A percentile compares a stretch with the other conserved stretches of the same genome.
These are phyloP conservation scores for Aurifilum marmelostoma DNA, from an alignment of 2,329 filamentous ascomycete species.

Conservation along the genomic window DNA sequence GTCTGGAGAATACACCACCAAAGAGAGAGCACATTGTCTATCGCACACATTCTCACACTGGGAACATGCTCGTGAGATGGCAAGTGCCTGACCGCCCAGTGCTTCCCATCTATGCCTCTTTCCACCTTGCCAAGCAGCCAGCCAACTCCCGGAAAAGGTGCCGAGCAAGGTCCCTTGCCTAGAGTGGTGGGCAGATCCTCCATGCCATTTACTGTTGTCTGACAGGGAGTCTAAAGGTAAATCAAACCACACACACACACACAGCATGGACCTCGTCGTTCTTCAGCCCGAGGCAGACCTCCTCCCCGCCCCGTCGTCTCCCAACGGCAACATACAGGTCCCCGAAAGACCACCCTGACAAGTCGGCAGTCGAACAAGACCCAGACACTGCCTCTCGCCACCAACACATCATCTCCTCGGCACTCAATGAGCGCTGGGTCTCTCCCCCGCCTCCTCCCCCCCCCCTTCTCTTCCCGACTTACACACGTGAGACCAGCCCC, in stretches of 20 bases:
- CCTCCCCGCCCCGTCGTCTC: neutral
- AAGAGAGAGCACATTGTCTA: too few relatives aligned
- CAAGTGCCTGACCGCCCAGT: neutral
- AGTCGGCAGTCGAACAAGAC: neutral
- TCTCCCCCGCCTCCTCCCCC: too few relatives aligned
- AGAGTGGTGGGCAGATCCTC: neutral
- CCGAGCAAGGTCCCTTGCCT: neutral
- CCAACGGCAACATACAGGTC: neutral
- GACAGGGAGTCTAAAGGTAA: too few relatives aligned
- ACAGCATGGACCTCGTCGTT: too few relatives aligned
- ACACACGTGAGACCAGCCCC: conserved; percentile 23
- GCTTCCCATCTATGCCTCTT: neutral
- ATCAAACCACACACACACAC: too few relatives aligned
- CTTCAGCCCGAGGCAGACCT: too few relatives aligned
- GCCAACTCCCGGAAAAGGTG: too few relatives aligned
- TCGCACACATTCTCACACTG: too few relatives aligned
- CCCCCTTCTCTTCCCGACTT: neutral
- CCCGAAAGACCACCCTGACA: neutral
- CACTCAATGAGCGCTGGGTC: neutral
- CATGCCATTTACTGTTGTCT: too few relatives aligned
- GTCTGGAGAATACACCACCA: neutral
- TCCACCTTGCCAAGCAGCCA: neutral
- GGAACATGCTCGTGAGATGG: neutral
- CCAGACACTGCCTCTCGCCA: neutral
- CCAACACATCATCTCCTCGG: conserved; percentile 7